Evolutionary conservation across 1,284 basidiomycete genomes (phyloP), one percentile per base, ranked within the genome.

Genomic region (Fomitiporia mediterranea): DNA sequence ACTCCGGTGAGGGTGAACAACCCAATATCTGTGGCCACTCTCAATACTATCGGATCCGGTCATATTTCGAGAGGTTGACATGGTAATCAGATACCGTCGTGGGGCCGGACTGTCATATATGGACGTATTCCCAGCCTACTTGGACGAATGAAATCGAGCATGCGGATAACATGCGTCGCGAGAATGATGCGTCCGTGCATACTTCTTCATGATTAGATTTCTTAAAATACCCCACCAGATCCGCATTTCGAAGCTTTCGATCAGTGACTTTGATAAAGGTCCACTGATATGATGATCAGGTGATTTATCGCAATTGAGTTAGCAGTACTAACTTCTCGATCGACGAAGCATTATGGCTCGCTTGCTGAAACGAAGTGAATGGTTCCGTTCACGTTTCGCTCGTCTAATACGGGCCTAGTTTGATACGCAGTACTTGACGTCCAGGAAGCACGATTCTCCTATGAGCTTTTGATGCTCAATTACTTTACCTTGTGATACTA

Each of bases 231-330:
- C 13, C 23, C 28, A 25, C 43, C 11, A 46, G 44, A 30, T 30
- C 44, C 44, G 25, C 42, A 4, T 19, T 43, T 43, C 23, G 42
- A 43, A 23, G 42, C 6, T 25, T 25, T 7, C 21, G 19, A 43
- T 46, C 25, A 28, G 27, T n/a, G 23, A 17, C n/a, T 27, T 21
- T 46, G 44, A 46, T 46, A 46, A 30, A 46, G 25, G 44, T 30
- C n/a, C 15, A 25, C 44, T 46, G 44, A 46, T 46, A n/a, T 25
- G 27, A 46, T 46, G 44, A 46, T 30, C 27, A 30, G 32, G 44
- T 46, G 44, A 46, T 46, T 30, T 28, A 3, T 11, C 23, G 44
- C 23, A 46, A 46, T 46, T 46, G 44, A 46, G 44, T 25, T 46
- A 17, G 27, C 1, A 19, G 17, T 25, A 17, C 44, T 15, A 19